phyloP scores from a whole-genome alignment of 345 rosid species.

The Eucalyptus microcorys region DNA sequence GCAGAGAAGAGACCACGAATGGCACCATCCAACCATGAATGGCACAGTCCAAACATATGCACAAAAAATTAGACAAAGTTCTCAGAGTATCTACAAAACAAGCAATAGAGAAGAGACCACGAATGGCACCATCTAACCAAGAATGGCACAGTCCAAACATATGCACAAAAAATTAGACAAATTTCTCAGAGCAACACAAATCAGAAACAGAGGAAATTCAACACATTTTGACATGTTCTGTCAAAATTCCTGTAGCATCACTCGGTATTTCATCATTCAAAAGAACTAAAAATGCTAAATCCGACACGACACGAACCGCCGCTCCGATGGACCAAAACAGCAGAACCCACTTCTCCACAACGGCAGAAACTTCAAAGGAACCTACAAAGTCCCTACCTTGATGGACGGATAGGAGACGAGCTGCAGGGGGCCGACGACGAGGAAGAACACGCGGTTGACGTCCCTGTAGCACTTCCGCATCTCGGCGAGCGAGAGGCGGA shows the following conservation, averaged over 20 bases:
- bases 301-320: background rate
- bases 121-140: background rate
- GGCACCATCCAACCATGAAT: background rate
- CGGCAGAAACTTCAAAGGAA: background rate
- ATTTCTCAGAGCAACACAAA: background rate
- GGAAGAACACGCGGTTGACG: constrained; percentile 59
- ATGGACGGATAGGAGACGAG: constrained; percentile 74
- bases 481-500: constrained; percentile 37
- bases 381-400: constrained; percentile 23
- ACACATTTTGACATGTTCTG: background rate
- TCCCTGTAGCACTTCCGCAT: constrained; percentile 67
- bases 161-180: background rate
- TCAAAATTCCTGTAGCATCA: background rate
- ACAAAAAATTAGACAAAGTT: background rate
- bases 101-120: background rate
- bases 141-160: background rate
- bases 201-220: background rate
- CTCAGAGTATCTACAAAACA: background rate
- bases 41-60: background rate
- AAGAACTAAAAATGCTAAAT: background rate
- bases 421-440: constrained; percentile 84
- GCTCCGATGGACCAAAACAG: background rate
- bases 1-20: background rate
- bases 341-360: background rate
- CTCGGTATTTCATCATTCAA: background rate